These are phyloP conservation scores for Cyclotella kingstonii DNA, from an alignment of 108 stramenopile species.

Conservation along the genomic window DNA sequence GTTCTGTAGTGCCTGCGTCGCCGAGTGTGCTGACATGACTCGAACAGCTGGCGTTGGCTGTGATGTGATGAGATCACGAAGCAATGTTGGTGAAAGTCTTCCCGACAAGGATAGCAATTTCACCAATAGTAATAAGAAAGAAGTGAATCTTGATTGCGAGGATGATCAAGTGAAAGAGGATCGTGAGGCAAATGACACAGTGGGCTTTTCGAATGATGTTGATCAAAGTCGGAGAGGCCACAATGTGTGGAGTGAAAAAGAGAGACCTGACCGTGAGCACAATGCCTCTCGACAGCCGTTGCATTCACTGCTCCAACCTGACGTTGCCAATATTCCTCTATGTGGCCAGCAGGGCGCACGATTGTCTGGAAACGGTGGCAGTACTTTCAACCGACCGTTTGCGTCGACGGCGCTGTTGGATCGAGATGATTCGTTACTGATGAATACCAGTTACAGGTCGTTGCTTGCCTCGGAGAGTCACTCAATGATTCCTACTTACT, in stretches of 20 bases:
- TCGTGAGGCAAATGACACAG: not conserved
- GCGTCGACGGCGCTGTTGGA: conserved; percentile 3
- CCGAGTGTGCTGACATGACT: too few relatives aligned
- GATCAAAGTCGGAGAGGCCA: too few relatives aligned
- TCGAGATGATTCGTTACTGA: conserved; percentile 6
- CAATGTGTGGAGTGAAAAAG: conserved; percentile 9
- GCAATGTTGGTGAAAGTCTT: too few relatives aligned
- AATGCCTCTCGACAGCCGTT: not conserved
- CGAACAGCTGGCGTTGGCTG: too few relatives aligned
- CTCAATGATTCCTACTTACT: not conserved
- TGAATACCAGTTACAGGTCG: not conserved
- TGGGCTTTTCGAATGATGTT: not conserved
- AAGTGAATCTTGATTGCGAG: too few relatives aligned
- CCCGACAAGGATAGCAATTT: too few relatives aligned
- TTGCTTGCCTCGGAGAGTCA: conserved; percentile 3
- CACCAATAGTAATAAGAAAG: too few relatives aligned
- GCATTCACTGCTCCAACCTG: not conserved
- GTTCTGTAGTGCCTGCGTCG: too few relatives aligned
- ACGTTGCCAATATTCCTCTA: conserved; percentile 1
- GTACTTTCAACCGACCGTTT: too few relatives aligned
- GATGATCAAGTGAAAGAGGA: not conserved
- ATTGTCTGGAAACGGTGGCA: not conserved
- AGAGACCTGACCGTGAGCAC: not conserved
- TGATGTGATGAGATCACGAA: too few relatives aligned
- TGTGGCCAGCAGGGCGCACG: not conserved